phyloP scores from a whole-genome alignment of 495 filamentous ascomycete species.

The Penicilliopsis zonata region DNA sequence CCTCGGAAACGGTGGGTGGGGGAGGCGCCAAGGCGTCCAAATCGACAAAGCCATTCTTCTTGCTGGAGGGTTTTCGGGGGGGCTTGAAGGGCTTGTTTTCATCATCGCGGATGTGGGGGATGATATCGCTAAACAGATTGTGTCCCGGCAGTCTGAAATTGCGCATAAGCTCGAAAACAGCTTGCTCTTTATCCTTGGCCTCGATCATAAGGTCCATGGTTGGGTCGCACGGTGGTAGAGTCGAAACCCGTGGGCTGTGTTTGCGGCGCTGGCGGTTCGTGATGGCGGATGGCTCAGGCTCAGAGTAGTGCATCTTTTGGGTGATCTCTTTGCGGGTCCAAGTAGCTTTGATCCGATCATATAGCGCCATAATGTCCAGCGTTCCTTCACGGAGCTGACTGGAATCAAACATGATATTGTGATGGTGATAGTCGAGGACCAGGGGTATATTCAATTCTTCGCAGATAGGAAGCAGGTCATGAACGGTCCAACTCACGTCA shows the following conservation, averaged over 20 bases:
- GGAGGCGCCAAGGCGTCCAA: conserved; percentile 35
- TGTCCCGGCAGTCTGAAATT: conserved; percentile 73
- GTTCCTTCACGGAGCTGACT: conserved; percentile 71
- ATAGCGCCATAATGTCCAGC: conserved; percentile 60
- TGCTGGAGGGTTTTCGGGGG: conserved; percentile 35
- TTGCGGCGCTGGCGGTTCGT: conserved; percentile 68
- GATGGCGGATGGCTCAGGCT: conserved; percentile 62
- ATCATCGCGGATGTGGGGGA: conserved; percentile 65
- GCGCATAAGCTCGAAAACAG: conserved; percentile 87
- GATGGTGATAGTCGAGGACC: conserved; percentile 89
- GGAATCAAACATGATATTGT: conserved; percentile 82
- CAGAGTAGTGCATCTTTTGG: conserved; percentile 95
- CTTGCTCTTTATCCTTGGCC: conserved; percentile 97
- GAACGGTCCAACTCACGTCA: conserved; percentile 81
- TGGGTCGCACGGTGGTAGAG: conserved; percentile 66
- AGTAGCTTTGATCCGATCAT: conserved; percentile 64
- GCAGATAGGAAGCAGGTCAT: conserved; percentile 83
- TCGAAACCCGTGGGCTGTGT: conserved; percentile 65
- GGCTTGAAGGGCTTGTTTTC: conserved; percentile 54
- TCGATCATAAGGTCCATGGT: conserved; percentile 97
- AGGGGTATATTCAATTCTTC: conserved; percentile 88
- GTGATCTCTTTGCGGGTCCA: conserved; percentile 81
- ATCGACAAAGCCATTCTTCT: conserved; percentile 36
- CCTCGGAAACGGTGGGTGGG: conserved; percentile 38
- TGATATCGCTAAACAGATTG: conserved; percentile 61